Conservation (phyloP, 805 yeast genomes). For the Starmerella asiatica region DNA sequence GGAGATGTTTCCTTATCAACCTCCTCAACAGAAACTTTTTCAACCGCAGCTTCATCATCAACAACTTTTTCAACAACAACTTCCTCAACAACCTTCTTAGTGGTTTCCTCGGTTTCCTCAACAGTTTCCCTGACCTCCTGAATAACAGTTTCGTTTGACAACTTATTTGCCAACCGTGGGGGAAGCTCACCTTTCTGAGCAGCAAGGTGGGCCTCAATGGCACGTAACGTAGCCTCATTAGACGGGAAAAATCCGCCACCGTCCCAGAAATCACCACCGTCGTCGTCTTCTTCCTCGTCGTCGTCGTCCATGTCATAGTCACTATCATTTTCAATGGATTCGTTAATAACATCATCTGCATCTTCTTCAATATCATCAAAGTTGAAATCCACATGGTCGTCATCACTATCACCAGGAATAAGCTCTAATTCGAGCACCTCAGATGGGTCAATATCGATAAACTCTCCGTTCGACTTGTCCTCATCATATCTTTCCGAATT, state of each 20-base stretch:
- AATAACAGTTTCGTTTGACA: neutral
- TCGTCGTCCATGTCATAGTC: conserved; percentile 30
- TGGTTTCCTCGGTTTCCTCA: neutral
- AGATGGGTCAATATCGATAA: conserved; percentile 14
- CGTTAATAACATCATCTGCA: conserved; percentile 25
- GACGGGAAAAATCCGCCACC: conserved; percentile 28
- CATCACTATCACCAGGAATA: conserved; percentile 23
- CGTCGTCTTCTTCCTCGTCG: conserved; percentile 26
- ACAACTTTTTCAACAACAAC: neutral
- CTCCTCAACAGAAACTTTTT: neutral
- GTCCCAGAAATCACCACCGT: conserved; percentile 30
- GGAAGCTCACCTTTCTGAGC: neutral
- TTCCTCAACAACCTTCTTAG: neutral
- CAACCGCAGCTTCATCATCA: neutral
- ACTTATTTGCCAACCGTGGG: neutral
- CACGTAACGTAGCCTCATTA: conserved; percentile 11
- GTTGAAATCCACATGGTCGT: conserved; percentile 43
- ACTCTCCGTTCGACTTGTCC: conserved; percentile 11
- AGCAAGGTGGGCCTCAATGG: conserved; percentile 11
- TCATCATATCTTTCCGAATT: neutral
- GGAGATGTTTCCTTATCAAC: neutral
- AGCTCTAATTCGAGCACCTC: conserved; percentile 25
- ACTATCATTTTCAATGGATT: conserved; percentile 20
- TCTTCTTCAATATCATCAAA: conserved; percentile 42
- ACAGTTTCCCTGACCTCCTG: neutral